Evolutionary conservation across 2,329 filamentous ascomycete species (phyloP).

Genomic region (Fusarium pseudonygamai): DNA sequence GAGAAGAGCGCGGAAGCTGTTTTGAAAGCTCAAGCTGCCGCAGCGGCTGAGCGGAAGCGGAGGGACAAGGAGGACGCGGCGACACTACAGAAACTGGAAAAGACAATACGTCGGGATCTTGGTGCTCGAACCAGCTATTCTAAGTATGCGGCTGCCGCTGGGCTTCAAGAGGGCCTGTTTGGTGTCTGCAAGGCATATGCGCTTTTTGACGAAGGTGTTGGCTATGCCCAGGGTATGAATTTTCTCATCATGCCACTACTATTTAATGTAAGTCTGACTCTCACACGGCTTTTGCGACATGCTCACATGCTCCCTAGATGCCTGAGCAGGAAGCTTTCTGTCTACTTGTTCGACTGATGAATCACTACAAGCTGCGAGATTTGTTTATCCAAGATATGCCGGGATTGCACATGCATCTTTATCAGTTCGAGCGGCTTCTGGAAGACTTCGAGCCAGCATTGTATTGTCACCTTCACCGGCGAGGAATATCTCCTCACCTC

Average conservation of each 20-base stretch:
- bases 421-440: slow-evolving; percentile 92
- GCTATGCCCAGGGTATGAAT: slow-evolving; percentile 99
- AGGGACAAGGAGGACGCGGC: slow-evolving; percentile 81
- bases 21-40: slow-evolving; percentile 70
- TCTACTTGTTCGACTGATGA: slow-evolving; percentile 92
- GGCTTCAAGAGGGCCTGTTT: slow-evolving; percentile 92
- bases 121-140: slow-evolving; percentile 95
- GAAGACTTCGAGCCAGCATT: slow-evolving; percentile 94
- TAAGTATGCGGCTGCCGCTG: slow-evolving; percentile 91
- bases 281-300: neutral
- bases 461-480: slow-evolving; percentile 91
- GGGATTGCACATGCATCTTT: slow-evolving; percentile 89
- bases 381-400: slow-evolving; percentile 97
- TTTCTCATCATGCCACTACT: slow-evolving; percentile 96
- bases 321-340: slow-evolving; percentile 97
- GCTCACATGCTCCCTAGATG: slow-evolving; percentile 67
- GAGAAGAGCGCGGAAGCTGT: slow-evolving; percentile 72
- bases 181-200: slow-evolving; percentile 98
- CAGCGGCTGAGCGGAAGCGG: slow-evolving; percentile 76
- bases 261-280: slow-evolving; percentile 77
- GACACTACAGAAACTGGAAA: slow-evolving; percentile 84
- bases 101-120: slow-evolving; percentile 88
- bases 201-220: slow-evolving; percentile 91
- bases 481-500: slow-evolving; percentile 87
- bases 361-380: slow-evolving; percentile 91